Conservation (phyloP, 108 stramenopile genomes). For the Cyclostephanos invisitatus region DNA sequence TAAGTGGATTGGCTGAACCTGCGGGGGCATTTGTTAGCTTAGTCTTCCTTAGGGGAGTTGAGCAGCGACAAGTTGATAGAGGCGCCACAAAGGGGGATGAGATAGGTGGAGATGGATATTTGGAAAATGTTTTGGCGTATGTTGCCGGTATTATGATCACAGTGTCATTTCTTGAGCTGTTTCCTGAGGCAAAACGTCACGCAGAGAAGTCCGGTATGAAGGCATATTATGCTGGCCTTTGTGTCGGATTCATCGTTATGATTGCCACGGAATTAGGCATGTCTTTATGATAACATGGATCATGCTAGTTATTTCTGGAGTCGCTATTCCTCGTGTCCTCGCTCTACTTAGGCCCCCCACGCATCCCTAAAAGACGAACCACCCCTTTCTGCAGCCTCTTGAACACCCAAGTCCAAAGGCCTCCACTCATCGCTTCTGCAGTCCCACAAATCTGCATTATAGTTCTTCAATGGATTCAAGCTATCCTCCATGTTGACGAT, state of each 20-base stretch:
- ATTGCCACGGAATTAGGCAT: slow-evolving; percentile 57
- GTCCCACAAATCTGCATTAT: slow-evolving; percentile 61
- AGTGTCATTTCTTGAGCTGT: slow-evolving; percentile 75
- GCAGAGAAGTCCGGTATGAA: slow-evolving; percentile 20
- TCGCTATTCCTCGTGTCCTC: not conserved
- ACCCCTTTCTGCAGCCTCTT: slow-evolving; percentile 61
- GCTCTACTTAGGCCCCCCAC: slow-evolving; percentile 54
- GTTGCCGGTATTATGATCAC: slow-evolving; percentile 87
- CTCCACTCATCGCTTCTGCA: slow-evolving; percentile 57
- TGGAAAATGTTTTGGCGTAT: slow-evolving; percentile 82
- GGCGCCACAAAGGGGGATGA: slow-evolving; percentile 6
- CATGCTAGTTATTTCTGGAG: not conserved
- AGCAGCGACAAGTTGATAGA: not conserved
- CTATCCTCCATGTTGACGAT: slow-evolving; percentile 54
- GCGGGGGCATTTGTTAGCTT: slow-evolving; percentile 71
- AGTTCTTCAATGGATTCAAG: slow-evolving; percentile 53
- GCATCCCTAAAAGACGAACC: slow-evolving; percentile 61
- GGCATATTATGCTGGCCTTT: slow-evolving; percentile 42
- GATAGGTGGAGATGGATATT: slow-evolving; percentile 30
- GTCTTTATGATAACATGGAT: slow-evolving; percentile 28
- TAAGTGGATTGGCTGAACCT: slow-evolving; percentile 78
- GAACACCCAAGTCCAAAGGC: slow-evolving; percentile 61
- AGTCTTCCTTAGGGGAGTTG: slow-evolving; percentile 33
- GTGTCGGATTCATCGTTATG: slow-evolving; percentile 59
- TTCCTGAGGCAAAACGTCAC: slow-evolving; percentile 71